These are phyloP conservation scores for Candida andamanensis DNA, from an alignment of 805 yeast genomes.

Conservation along the genomic window DNA sequence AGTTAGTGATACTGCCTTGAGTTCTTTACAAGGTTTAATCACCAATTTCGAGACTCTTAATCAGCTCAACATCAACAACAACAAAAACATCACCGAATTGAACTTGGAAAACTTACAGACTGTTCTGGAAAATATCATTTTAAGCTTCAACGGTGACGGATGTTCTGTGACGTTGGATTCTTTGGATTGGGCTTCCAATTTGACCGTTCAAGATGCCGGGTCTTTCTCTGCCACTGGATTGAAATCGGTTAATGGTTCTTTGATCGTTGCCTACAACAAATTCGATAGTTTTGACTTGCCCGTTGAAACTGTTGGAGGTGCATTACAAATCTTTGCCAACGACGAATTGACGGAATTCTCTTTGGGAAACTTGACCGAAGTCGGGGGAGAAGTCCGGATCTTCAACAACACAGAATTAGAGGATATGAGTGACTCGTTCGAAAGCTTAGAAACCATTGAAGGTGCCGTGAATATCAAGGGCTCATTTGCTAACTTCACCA, in stretches of 20 bases:
- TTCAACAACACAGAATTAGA: slow-evolving; percentile 37
- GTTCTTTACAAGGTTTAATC: slow-evolving; percentile 29
- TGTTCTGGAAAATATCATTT: slow-evolving; percentile 31
- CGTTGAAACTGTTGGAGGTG: slow-evolving; percentile 33
- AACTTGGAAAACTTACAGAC: slow-evolving; percentile 28
- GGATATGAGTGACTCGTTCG: slow-evolving; percentile 25
- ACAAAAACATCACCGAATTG: slow-evolving; percentile 36
- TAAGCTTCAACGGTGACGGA: slow-evolving; percentile 37
- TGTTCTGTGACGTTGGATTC: slow-evolving; percentile 28
- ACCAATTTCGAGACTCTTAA: slow-evolving; percentile 27
- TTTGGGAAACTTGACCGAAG: slow-evolving; percentile 24
- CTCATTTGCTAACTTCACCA: slow-evolving; percentile 33
- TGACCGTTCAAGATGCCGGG: slow-evolving; percentile 38
- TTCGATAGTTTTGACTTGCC: slow-evolving; percentile 27
- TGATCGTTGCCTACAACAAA: slow-evolving; percentile 35
- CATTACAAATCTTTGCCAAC: slow-evolving; percentile 38
- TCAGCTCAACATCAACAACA: slow-evolving; percentile 36
- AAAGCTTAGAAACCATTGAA: slow-evolving; percentile 25
- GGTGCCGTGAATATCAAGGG: slow-evolving; percentile 40
- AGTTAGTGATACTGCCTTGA: slow-evolving; percentile 39
- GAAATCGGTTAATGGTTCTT: slow-evolving; percentile 37
- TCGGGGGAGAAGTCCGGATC: slow-evolving; percentile 39
- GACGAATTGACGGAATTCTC: slow-evolving; percentile 32
- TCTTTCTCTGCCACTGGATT: slow-evolving; percentile 27
- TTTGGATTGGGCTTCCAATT: slow-evolving; percentile 39